A percentile compares a stretch with the other conserved stretches of the same genome.
phyloP scores from a whole-genome alignment of 345 rosid genomes.

The Eutrema yunnanense region DNA sequence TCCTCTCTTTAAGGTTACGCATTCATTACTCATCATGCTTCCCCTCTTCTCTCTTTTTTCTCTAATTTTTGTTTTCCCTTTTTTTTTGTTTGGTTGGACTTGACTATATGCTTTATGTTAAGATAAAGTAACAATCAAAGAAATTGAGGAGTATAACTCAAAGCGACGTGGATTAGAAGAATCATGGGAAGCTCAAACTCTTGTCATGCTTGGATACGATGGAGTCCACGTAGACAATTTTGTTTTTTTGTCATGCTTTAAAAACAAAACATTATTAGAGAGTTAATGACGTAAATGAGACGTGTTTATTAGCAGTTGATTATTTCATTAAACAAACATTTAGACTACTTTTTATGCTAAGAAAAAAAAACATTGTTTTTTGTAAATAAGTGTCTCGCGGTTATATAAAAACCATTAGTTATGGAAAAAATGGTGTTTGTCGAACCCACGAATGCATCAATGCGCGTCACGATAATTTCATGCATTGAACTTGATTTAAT shows the following conservation, averaged over 20 bases:
- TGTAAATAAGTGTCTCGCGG: slow-evolving; percentile 5
- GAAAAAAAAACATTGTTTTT: neutral
- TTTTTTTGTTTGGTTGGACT: neutral
- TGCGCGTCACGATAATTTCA: slow-evolving; percentile 36
- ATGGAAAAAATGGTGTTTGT: slow-evolving; percentile 15
- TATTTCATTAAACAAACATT: neutral
- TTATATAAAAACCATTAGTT: slow-evolving; percentile 9
- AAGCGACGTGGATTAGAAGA: slow-evolving; percentile 15
- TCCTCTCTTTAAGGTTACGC: slow-evolving; percentile 32
- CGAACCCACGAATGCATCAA: slow-evolving; percentile 35
- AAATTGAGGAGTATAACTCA: neutral
- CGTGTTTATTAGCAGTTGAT: slow-evolving; percentile 13
- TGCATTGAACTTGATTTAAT: slow-evolving; percentile 28
- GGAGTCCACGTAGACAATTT: slow-evolving; percentile 16
- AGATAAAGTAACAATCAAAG: neutral
- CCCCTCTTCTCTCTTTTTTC: neutral
- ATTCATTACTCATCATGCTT: slow-evolving; percentile 31
- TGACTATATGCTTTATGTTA: slow-evolving; percentile 6
- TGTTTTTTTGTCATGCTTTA: neutral
- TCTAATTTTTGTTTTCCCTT: neutral
- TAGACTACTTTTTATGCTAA: neutral
- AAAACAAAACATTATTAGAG: neutral
- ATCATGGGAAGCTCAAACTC: slow-evolving; percentile 20
- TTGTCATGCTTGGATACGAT: slow-evolving; percentile 14
- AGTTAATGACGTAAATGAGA: slow-evolving; percentile 18